Evolutionary conservation across 257 asterid species (phyloP).

Genomic region (Penstemon newberryi): DNA sequence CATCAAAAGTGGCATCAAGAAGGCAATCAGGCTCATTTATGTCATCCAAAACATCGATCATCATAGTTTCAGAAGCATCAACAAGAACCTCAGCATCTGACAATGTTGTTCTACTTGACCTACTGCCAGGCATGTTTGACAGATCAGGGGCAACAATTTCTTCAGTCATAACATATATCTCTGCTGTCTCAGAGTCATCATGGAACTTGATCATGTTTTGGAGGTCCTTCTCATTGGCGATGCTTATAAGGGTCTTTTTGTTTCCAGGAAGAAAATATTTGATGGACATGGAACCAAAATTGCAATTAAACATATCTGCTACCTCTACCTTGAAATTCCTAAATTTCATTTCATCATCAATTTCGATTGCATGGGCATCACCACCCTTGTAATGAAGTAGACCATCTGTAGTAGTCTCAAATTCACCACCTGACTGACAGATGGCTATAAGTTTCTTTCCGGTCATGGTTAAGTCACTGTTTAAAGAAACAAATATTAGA

Average conservation of each 20-base stretch:
- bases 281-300: slow-evolving; percentile 51
- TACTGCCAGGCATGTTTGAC: slow-evolving; percentile 90
- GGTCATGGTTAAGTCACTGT: slow-evolving; percentile 57
- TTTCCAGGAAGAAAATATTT: slow-evolving; percentile 92
- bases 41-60: slow-evolving; percentile 62
- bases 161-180: slow-evolving; percentile 74
- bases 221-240: slow-evolving; percentile 92
- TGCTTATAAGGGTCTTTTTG: slow-evolving; percentile 88
- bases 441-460: slow-evolving; percentile 79
- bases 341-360: slow-evolving; percentile 72
- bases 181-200: slow-evolving; percentile 62
- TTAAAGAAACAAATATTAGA: slow-evolving; percentile 25
- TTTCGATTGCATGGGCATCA: slow-evolving; percentile 99
- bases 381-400: slow-evolving; percentile 77
- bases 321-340: slow-evolving; percentile 78
- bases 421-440: slow-evolving; percentile 95
- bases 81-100: slow-evolving; percentile 67
- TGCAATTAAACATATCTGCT: slow-evolving; percentile 85
- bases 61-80: slow-evolving; percentile 58
- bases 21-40: slow-evolving; percentile 56
- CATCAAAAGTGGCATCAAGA: slow-evolving; percentile 66
- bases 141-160: slow-evolving; percentile 70
- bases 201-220: slow-evolving; percentile 85
- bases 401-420: slow-evolving; percentile 80
- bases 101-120: slow-evolving; percentile 91